Percentiles rank a stretch among this genome's conserved stretches.
Conservation (phyloP, 2,329 filamentous ascomycete genomes). For the Aspergillus sp. region DNA sequence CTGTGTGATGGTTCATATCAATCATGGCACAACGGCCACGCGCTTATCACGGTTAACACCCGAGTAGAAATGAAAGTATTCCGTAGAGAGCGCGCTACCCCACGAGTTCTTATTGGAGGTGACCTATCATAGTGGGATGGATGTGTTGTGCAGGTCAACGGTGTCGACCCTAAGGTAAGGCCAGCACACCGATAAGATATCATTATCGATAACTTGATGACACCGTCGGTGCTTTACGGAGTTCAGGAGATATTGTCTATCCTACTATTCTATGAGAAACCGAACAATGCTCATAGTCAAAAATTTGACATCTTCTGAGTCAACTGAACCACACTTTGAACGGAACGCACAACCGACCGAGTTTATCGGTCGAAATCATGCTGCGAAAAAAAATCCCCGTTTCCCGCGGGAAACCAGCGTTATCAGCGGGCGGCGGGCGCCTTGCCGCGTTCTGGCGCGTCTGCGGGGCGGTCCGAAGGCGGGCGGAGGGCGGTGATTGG, state of each 20-base stretch:
- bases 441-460: constrained; percentile 1
- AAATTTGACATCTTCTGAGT: not conserved
- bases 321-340: not conserved
- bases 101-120: too few species aligned
- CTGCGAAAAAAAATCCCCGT: not conserved
- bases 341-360: not conserved
- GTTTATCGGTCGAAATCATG: too few species aligned
- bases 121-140: not conserved
- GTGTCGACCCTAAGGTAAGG: not conserved
- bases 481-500: not conserved
- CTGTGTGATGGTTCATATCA: too few species aligned
- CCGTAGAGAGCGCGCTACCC: too few species aligned
- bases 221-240: not conserved
- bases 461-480: not conserved
- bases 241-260: too few species aligned
- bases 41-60: too few species aligned
- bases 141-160: not conserved
- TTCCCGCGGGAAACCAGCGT: not conserved
- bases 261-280: not conserved
- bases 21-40: too few species aligned
- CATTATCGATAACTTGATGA: not conserved
- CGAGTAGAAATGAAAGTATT: too few species aligned
- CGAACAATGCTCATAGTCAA: not conserved
- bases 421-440: not conserved
- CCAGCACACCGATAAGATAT: not conserved